phyloP scores from a whole-genome alignment of 345 rosid genomes.

The Sisymbrium irio region DNA sequence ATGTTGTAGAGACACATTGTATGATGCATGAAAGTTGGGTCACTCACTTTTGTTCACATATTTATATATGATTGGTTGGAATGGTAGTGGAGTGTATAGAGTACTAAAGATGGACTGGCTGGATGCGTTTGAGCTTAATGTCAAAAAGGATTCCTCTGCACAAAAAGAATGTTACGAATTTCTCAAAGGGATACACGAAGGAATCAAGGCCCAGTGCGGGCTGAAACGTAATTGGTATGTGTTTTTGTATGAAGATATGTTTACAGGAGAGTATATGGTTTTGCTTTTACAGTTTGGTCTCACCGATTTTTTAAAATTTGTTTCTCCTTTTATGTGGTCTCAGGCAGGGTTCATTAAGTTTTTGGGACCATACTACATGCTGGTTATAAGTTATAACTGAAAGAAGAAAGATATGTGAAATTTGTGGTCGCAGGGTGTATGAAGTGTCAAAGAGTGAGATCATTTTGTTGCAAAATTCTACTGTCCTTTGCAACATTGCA shows the following conservation, averaged over 20 bases:
- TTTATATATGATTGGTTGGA: constrained; percentile 40
- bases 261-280: background rate
- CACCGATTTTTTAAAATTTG: too few species aligned
- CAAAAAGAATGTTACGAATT: constrained; percentile 72
- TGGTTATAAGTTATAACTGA: constrained; percentile 63
- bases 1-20: too few species aligned
- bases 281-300: too few species aligned
- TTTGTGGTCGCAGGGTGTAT: constrained; percentile 81
- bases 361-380: constrained; percentile 96
- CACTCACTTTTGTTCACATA: too few species aligned
- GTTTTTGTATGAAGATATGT: background rate
- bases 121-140: constrained; percentile 66
- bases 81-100: constrained; percentile 36
- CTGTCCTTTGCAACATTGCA: constrained; percentile 40
- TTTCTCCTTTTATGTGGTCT: too few species aligned
- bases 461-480: constrained; percentile 72
- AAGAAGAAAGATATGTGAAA: constrained; percentile 81
- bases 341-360: constrained; percentile 93
- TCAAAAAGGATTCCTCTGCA: constrained; percentile 77
- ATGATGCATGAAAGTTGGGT: too few species aligned
- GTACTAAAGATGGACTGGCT: constrained; percentile 42
- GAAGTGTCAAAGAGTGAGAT: constrained; percentile 75
- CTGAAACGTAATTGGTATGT: constrained; percentile 81
- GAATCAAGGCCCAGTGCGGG: constrained; percentile 87
- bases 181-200: constrained; percentile 84